Base-by-base conservation (phyloP, 495 filamentous ascomycete species). In the Aspergillus nanangensis region DNA sequence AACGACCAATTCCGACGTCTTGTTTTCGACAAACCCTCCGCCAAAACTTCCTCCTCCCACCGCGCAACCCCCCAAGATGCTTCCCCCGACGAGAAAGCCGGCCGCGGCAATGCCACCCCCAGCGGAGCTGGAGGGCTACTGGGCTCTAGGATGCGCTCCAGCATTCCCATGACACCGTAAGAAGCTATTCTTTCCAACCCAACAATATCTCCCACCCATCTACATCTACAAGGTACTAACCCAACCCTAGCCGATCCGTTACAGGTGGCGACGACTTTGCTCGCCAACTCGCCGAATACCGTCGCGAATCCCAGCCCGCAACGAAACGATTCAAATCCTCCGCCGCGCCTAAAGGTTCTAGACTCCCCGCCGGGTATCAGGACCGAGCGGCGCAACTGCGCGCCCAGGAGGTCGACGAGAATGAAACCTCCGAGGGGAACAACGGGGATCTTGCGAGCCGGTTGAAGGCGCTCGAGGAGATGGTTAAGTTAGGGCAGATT, bases 1-100 rank as follows among this genome's bases (percentile, higher is more conserved):
- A 96, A 97, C 78, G 78, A 87, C 14, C 88, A 98, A 61, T 98
- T 98, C 61, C 90, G 93, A 39, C 83, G 86, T 44, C 80, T 98
- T n/a, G 60, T 98, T 8, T 69, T 81, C 32, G 77, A 77, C 44
- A 76, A 67, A 20, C 52, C 56, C 14, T 43, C 56, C 4, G 57
- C 9, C 36, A 38, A 13, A 62, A 60, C n/a, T n/a, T n/a, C n/a
- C n/a, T n/a, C n/a, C n/a, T n/a, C n/a, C n/a, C n/a, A n/a, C n/a
- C n/a, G n/a, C n/a, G n/a, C n/a, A n/a, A n/a, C n/a, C n/a, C n/a
- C 20, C 50, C 53, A 4, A 50, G 31, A 8, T 38, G 56, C 21
- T 34, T 18, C 3, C 21, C 37, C 21, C 19, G 23, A 10, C 9
- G 19, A 10, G 17, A 47, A 11, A 51, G 56, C 60, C 45, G 58